Evolutionary conservation across 345 rosid species (phyloP).

Genomic region (Combretum micranthum): DNA sequence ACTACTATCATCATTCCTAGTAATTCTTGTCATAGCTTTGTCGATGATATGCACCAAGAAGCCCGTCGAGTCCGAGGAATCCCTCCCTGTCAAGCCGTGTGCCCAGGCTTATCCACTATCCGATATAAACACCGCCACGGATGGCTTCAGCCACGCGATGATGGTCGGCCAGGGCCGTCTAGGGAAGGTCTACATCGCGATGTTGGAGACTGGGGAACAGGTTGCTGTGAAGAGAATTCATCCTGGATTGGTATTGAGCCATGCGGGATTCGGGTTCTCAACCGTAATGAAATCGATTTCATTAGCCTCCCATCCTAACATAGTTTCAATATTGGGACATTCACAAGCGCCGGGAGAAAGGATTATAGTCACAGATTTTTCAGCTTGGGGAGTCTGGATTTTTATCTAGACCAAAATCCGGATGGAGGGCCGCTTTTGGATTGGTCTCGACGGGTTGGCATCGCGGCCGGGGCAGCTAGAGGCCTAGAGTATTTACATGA

Average conservation of each 20-base stretch:
- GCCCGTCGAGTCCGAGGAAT: slow-evolving; percentile 45
- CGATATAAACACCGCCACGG: slow-evolving; percentile 71
- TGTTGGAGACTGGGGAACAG: slow-evolving; percentile 26
- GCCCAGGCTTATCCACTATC: slow-evolving; percentile 37
- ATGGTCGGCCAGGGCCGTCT: slow-evolving; percentile 57
- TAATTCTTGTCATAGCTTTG: slow-evolving; percentile 39
- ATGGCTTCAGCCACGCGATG: slow-evolving; percentile 48
- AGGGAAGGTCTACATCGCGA: slow-evolving; percentile 63
- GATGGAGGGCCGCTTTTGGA: slow-evolving; percentile 43
- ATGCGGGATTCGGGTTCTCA: slow-evolving; percentile 63
- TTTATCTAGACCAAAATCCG: slow-evolving; percentile 39
- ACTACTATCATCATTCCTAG: slow-evolving; percentile 34
- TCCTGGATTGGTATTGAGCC: slow-evolving; percentile 54
- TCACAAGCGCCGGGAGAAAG: slow-evolving; percentile 92
- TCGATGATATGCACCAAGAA: slow-evolving; percentile 43
- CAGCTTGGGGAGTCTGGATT: slow-evolving; percentile 39
- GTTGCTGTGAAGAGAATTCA: slow-evolving; percentile 75
- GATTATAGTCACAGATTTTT: slow-evolving; percentile 51
- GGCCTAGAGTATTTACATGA: slow-evolving; percentile 70
- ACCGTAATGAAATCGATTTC: slow-evolving; percentile 56
- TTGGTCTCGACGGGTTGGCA: slow-evolving; percentile 55
- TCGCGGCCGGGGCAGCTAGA: slow-evolving; percentile 63
- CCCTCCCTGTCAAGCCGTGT: slow-evolving; percentile 24
- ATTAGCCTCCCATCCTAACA: slow-evolving; percentile 51
- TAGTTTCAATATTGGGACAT: slow-evolving; percentile 56